These are phyloP conservation scores for Heimioporus sp. DNA, from an alignment of 768 basidiomycete species.

Conservation along the genomic window DNA sequence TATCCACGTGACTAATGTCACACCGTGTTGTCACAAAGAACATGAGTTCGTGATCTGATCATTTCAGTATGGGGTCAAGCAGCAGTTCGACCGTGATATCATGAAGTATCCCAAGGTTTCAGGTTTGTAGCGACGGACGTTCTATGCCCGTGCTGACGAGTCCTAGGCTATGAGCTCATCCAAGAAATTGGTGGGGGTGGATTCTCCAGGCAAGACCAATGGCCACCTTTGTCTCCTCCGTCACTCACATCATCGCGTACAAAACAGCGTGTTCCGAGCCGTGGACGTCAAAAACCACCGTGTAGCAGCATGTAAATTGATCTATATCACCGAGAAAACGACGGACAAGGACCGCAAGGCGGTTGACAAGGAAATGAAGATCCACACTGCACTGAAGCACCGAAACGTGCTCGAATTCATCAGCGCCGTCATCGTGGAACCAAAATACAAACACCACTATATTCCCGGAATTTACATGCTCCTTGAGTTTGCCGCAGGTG, in stretches of 20 bases:
- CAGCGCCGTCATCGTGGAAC: slow-evolving; percentile 72
- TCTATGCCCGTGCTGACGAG: background rate
- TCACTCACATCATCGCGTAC: background rate
- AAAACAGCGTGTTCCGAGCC: slow-evolving; percentile 75
- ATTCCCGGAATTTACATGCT: slow-evolving; percentile 89
- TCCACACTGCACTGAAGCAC: slow-evolving; percentile 81
- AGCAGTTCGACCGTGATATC: background rate
- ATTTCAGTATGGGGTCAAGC: slow-evolving; percentile 8
- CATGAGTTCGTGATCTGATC: background rate
- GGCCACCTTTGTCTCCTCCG: background rate
- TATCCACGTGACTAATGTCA: slow-evolving; percentile 18
- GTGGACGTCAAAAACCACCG: slow-evolving; percentile 62
- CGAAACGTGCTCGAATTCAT: slow-evolving; percentile 80
- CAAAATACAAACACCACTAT: slow-evolving; percentile 53
- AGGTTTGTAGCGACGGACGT: slow-evolving; percentile 15
- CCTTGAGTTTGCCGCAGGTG: slow-evolving; percentile 88
- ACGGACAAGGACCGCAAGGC: slow-evolving; percentile 71
- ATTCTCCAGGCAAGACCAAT: slow-evolving; percentile 64
- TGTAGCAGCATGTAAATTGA: slow-evolving; percentile 87
- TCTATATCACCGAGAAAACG: slow-evolving; percentile 60
- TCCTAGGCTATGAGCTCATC: slow-evolving; percentile 64
- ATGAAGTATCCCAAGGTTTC: slow-evolving; percentile 34
- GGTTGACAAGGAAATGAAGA: slow-evolving; percentile 88
- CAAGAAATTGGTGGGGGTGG: slow-evolving; percentile 84
- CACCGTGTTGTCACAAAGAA: slow-evolving; percentile 28